Evolutionary conservation across 345 rosid genomes (phyloP).

Genomic region (Citrus glauca): DNA sequence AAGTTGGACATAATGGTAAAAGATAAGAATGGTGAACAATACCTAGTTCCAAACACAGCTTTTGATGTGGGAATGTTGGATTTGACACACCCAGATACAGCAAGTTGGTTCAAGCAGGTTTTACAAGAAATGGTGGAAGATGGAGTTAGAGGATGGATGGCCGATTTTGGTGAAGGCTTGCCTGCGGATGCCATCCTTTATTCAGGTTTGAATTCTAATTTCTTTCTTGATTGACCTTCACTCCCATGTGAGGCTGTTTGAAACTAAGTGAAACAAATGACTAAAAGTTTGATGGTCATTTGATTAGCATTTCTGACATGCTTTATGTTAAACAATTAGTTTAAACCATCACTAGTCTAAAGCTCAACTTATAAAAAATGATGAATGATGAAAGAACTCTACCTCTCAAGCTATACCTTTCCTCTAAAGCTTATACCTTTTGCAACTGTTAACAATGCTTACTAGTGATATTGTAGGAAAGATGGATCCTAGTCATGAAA

Average conservation of each 20-base stretch:
- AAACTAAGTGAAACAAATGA: neutral
- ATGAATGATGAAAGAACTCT: neutral
- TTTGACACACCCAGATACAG: conserved; percentile 62
- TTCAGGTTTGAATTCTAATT: conserved; percentile 43
- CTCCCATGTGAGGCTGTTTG: neutral
- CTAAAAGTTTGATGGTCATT: neutral
- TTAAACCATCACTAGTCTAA: neutral
- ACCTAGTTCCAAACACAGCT: conserved; percentile 73
- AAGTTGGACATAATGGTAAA: conserved; percentile 54
- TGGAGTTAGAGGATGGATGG: conserved; percentile 82
- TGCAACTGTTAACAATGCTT: neutral
- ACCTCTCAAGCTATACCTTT: neutral
- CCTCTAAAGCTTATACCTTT: neutral
- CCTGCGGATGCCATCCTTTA: conserved; percentile 58
- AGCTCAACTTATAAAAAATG: neutral
- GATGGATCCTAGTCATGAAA: neutral
- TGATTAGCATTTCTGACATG: neutral
- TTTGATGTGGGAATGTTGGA: conserved; percentile 79
- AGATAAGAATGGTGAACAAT: conserved; percentile 48
- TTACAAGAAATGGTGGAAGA: conserved; percentile 61
- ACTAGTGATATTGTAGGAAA: neutral
- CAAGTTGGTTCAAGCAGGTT: conserved; percentile 63
- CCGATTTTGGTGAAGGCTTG: conserved; percentile 81
- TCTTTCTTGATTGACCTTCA: neutral
- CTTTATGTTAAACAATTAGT: neutral